A percentile compares a stretch with the other conserved stretches of the same genome.
Evolutionary conservation across 2,329 filamentous ascomycete genomes (phyloP).

Genomic region (Stagonosporopsis rhizophila): DNA sequence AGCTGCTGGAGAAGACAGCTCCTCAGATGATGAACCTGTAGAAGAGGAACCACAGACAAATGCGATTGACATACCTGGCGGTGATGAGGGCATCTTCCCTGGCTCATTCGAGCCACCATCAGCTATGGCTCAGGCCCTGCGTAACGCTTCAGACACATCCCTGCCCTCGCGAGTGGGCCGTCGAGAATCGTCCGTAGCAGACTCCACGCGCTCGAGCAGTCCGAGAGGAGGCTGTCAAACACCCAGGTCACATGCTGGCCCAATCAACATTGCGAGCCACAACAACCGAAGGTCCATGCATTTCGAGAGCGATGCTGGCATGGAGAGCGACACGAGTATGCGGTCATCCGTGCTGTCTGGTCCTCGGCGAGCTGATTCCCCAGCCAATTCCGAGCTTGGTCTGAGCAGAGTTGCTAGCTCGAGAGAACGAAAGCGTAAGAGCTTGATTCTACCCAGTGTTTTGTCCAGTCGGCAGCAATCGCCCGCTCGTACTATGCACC

Average conservation of each 20-base stretch:
- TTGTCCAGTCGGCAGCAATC: slow-evolving; percentile 87
- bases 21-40: slow-evolving; percentile 64
- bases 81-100: slow-evolving; percentile 64
- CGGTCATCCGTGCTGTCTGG: slow-evolving; percentile 79
- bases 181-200: slow-evolving; percentile 67
- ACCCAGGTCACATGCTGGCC: slow-evolving; percentile 78
- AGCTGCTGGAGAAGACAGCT: slow-evolving; percentile 82
- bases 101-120: slow-evolving; percentile 65
- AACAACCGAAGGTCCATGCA: slow-evolving; percentile 80
- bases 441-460: slow-evolving; percentile 80
- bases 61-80: slow-evolving; percentile 50
- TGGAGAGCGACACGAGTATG: slow-evolving; percentile 87
- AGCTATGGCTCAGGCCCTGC: slow-evolving; percentile 64
- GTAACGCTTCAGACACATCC: slow-evolving; percentile 60
- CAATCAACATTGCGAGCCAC: slow-evolving; percentile 63
- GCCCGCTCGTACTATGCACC: slow-evolving; percentile 72
- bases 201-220: slow-evolving; percentile 86
- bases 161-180: slow-evolving; percentile 55
- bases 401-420: slow-evolving; percentile 79
- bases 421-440: slow-evolving; percentile 83
- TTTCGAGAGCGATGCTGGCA: slow-evolving; percentile 81
- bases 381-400: slow-evolving; percentile 74
- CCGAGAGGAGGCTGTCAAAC: slow-evolving; percentile 84
- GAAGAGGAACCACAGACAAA: slow-evolving; percentile 54
- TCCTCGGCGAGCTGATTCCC: slow-evolving; percentile 81